Percentiles rank a stretch among this genome's conserved stretches.
Evolutionary conservation across 768 basidiomycete species (phyloP).

Genomic region (Macrocybe gigantea): DNA sequence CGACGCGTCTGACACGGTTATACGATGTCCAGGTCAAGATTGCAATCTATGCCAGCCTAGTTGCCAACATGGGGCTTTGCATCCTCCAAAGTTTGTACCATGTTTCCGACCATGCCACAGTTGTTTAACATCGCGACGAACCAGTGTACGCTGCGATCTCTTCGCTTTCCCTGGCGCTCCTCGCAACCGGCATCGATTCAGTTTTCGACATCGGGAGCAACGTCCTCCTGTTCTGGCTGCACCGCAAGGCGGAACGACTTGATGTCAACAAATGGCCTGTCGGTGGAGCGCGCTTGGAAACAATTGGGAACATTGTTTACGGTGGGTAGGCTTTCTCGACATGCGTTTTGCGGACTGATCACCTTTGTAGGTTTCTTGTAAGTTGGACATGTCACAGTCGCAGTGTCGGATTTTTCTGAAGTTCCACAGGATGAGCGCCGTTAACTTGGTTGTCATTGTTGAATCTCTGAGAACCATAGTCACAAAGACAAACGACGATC

Average conservation of each 20-base stretch:
- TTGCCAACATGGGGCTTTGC: conserved; percentile 68
- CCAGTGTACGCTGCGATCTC: conserved; percentile 90
- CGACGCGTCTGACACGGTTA: not conserved
- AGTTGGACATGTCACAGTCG: conserved; percentile 5
- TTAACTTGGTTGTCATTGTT: conserved; percentile 88
- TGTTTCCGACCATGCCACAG: not conserved
- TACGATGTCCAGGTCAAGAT: conserved; percentile 65
- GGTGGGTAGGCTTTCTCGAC: conserved; percentile 32
- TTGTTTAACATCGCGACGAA: conserved; percentile 2
- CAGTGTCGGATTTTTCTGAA: not conserved
- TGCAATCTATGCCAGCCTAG: conserved; percentile 80
- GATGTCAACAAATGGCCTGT: conserved; percentile 90
- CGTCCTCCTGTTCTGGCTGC: conserved; percentile 72
- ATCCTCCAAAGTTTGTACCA: conserved; percentile 58
- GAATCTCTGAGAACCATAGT: conserved; percentile 76
- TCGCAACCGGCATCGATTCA: conserved; percentile 89
- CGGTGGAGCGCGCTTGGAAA: conserved; percentile 84
- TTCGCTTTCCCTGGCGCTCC: conserved; percentile 74
- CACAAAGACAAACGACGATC: conserved; percentile 43
- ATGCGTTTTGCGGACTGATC: not conserved
- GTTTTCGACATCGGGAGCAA: conserved; percentile 83
- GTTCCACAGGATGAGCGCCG: conserved; percentile 71
- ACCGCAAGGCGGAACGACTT: conserved; percentile 63
- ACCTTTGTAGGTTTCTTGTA: conserved; percentile 42
- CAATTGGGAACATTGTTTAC: conserved; percentile 85